Base-by-base conservation (phyloP, 257 asterid species). In the Solanum commersonii region DNA sequence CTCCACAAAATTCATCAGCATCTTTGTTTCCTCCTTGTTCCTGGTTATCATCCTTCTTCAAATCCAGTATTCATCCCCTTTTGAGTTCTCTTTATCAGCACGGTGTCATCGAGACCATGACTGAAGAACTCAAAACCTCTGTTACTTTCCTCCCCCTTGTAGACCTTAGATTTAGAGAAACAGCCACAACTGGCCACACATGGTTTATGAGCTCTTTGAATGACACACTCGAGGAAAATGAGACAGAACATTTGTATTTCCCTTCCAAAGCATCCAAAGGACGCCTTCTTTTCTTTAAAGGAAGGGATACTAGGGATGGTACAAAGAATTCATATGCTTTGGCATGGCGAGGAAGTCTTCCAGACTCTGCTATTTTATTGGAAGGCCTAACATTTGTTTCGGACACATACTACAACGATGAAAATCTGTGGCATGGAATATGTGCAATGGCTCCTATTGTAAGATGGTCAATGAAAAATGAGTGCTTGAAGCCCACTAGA, bases 371-470 rank as follows among this genome's bases (percentile, higher is more conserved):
- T 31, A 60, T 35, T 77, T 81, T 90, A 60, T 35, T 91, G 84
- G 87, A 88, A 27, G 93, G 92, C 35, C 89, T 91, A 25, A 88
- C 91, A 74, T 91, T 91, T 71, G 74, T 91, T 16, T 91, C 93
- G 11, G 74, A 89, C 63, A 87, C 93, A 20, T 90, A 89, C 49
- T 91, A 65, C 87, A 60, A 88, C 86, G 83, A 90, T 37, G 42
- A 77, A 5, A 91, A 91, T 74, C 83, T 90, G 84, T 91, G 92
- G 92, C 92, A 91, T 86, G 93, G 91, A 14, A 27, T 91, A 27
- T 90, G 88, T 40, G 91, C 92, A 14, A 29, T 40, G 8, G 70
- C 86, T 42, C 92, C 91, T 35, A 88, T 91, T 15, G 92, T 91
- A 5, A 35, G 92, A 73, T 90, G 93, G 90, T 85, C 93, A 7